Conservation (phyloP, 2,329 filamentous ascomycete genomes). For the Magnaporthiopsis rhizophila region DNA sequence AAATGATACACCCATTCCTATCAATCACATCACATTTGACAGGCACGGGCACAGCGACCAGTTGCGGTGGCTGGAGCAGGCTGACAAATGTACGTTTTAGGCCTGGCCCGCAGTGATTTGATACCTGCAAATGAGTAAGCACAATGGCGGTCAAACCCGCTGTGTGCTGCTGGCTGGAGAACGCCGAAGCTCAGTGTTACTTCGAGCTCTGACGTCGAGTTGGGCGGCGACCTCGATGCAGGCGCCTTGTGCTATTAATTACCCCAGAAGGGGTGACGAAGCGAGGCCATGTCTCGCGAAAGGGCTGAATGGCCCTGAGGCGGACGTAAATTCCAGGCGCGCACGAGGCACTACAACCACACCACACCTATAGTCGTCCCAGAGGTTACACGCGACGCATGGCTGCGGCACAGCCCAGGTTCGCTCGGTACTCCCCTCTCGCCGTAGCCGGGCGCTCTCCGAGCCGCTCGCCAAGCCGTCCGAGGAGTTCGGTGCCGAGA, state of each 20-base stretch:
- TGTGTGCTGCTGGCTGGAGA: background rate
- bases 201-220: background rate
- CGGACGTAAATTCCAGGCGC: too few relatives aligned
- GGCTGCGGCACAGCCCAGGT: background rate
- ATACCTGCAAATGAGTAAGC: background rate
- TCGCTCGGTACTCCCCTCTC: background rate
- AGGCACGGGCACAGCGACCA: background rate
- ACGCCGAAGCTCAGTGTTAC: background rate
- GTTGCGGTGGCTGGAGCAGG: too few relatives aligned
- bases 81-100: background rate
- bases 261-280: background rate
- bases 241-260: background rate
- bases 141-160: background rate
- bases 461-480: background rate
- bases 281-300: background rate
- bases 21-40: background rate
- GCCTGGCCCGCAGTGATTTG: background rate
- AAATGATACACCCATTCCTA: background rate
- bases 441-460: background rate
- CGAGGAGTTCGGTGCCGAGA: background rate
- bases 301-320: background rate
- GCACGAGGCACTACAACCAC: background rate
- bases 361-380: background rate
- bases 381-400: background rate
- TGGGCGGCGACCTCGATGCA: background rate